Conservation (phyloP, 2,329 filamentous ascomycete genomes). For the Blastomyces silverae region DNA sequence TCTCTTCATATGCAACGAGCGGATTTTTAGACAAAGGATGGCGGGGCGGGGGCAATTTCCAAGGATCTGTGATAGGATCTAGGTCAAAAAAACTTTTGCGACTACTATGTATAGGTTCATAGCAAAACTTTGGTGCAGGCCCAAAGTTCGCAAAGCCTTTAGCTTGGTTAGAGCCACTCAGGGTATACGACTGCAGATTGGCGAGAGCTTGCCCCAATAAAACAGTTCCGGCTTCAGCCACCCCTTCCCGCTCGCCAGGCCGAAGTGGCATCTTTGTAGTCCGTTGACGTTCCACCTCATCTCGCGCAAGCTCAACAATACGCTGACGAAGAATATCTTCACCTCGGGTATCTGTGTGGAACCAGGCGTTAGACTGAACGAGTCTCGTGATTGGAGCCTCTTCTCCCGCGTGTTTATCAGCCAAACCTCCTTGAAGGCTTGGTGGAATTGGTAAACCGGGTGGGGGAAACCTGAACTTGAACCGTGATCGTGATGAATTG, state of each 20-base stretch:
- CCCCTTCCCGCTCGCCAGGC: not conserved
- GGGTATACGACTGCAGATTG: constrained; percentile 19
- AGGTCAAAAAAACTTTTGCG: constrained; percentile 16
- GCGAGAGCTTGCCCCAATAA: constrained; percentile 17
- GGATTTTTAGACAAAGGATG: not conserved
- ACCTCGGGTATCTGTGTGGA: constrained; percentile 17
- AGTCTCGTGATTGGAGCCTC: constrained; percentile 8
- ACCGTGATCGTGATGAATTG: not conserved
- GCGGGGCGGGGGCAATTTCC: constrained; percentile 7
- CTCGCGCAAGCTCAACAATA: constrained; percentile 14
- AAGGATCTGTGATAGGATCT: constrained; percentile 11
- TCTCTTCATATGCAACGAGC: not conserved
- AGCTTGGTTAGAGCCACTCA: constrained; percentile 12
- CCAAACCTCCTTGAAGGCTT: not conserved
- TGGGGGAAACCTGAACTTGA: constrained; percentile 13
- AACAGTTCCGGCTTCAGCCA: constrained; percentile 15
- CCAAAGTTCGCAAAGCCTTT: constrained; percentile 20
- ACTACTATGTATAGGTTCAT: constrained; percentile 15
- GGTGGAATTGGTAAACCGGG: constrained; percentile 15
- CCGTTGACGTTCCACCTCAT: constrained; percentile 12
- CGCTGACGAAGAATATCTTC: constrained; percentile 15
- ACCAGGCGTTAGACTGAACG: constrained; percentile 18
- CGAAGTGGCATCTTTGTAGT: constrained; percentile 3
- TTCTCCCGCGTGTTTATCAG: not conserved
- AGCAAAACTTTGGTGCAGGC: constrained; percentile 14